A percentile compares a stretch with the other conserved stretches of the same genome.
phyloP scores from a whole-genome alignment of 257 asterid genomes.

The Cynanchum wilfordii region DNA sequence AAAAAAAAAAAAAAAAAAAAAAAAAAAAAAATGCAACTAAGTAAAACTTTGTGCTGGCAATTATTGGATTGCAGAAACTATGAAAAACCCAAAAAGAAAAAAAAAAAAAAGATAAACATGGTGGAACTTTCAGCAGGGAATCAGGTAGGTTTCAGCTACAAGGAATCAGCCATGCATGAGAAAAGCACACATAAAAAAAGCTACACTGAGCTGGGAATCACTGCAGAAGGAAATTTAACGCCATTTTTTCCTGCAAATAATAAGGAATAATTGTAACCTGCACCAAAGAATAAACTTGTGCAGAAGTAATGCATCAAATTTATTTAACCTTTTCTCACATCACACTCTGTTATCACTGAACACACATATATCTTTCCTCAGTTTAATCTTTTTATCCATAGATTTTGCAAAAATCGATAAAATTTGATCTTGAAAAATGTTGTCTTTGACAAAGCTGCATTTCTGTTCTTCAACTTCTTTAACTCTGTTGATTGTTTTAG shows the following conservation, averaged over 20 bases:
- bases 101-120: background rate
- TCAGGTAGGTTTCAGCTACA: slow-evolving; percentile 8
- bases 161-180: slow-evolving; percentile 10
- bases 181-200: slow-evolving; percentile 2
- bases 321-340: background rate
- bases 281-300: slow-evolving; percentile 24
- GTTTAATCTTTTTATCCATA: background rate
- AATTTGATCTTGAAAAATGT: slow-evolving; percentile 22
- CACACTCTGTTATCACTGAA: too few relatives aligned
- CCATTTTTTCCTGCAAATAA: slow-evolving; percentile 7
- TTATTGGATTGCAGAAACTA: too few relatives aligned
- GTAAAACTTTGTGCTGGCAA: too few relatives aligned
- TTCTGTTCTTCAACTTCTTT: slow-evolving; percentile 10
- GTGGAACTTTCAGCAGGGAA: background rate
- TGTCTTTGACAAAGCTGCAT: slow-evolving; percentile 25
- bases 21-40: too few relatives aligned
- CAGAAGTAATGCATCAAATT: slow-evolving; percentile 29
- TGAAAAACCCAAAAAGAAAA: too few relatives aligned
- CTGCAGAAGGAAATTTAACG: background rate
- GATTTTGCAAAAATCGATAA: background rate
- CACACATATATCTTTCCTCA: too few relatives aligned
- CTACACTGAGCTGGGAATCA: slow-evolving; percentile 11
- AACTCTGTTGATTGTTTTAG: slow-evolving; percentile 18
- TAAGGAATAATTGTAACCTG: slow-evolving; percentile 18
- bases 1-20: too few relatives aligned